Conservation (phyloP, 768 basidiomycete genomes). For the Lactifluus echinatus region DNA sequence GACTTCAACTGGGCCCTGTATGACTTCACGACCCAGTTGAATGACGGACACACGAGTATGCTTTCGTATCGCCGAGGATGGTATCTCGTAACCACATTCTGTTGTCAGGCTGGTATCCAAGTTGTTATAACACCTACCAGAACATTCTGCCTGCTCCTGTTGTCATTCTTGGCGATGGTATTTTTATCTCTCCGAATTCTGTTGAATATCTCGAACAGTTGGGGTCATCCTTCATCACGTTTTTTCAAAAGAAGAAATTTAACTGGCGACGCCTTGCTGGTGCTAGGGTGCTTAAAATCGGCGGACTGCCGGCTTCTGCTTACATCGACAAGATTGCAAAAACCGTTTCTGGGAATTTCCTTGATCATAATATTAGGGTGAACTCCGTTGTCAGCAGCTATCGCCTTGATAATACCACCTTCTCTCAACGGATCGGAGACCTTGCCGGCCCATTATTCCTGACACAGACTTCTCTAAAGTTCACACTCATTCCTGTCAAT, state of each 20-base stretch:
- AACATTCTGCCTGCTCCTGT: conserved; percentile 19
- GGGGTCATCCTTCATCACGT: conserved; percentile 37
- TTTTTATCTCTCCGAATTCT: conserved; percentile 48
- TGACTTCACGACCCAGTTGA: too few relatives aligned
- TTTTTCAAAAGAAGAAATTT: conserved; percentile 38
- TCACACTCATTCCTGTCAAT: conserved; percentile 38
- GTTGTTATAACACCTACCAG: conserved; percentile 35
- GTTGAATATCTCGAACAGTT: conserved; percentile 42
- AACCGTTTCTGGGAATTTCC: conserved; percentile 54
- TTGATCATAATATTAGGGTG: conserved; percentile 54
- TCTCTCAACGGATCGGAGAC: conserved; percentile 50
- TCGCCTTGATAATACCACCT: conserved; percentile 32
- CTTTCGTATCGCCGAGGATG: too few relatives aligned
- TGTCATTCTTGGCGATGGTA: conserved; percentile 17
- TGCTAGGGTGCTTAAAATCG: conserved; percentile 46
- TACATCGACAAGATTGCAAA: conserved; percentile 50
- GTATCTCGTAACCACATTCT: too few relatives aligned
- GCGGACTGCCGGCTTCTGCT: conserved; percentile 42
- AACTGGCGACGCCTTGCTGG: conserved; percentile 55
- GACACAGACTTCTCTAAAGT: conserved; percentile 37
- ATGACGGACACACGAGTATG: too few relatives aligned
- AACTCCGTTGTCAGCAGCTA: conserved; percentile 58
- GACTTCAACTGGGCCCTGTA: too few relatives aligned
- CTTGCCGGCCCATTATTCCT: conserved; percentile 47
- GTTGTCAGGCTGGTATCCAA: conserved; percentile 43